Evolutionary conservation across 495 filamentous ascomycete genomes (phyloP).

Genomic region (Hypoxylon subgilvum): DNA sequence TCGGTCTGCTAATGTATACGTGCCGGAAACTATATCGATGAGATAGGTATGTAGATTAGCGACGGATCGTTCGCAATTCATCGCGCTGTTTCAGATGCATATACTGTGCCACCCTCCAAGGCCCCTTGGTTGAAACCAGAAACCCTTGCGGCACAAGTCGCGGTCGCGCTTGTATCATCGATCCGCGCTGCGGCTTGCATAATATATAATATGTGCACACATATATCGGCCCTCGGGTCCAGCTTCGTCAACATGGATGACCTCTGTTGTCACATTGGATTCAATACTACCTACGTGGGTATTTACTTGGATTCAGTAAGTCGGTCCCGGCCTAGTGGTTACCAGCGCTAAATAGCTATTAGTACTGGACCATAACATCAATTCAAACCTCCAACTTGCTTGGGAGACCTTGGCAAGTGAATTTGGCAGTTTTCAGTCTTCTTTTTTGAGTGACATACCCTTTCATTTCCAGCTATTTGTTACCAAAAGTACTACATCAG

Average conservation of each 20-base stretch:
- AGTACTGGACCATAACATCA: neutral
- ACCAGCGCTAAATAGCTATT: neutral
- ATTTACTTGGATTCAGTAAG: neutral
- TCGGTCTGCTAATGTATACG: constrained; percentile 13
- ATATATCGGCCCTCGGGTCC: constrained; percentile 22
- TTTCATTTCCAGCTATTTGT: constrained; percentile 28
- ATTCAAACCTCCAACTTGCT: neutral
- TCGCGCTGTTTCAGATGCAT: constrained; percentile 36
- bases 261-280: constrained; percentile 15
- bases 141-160: constrained; percentile 6
- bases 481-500: neutral
- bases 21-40: constrained; percentile 7
- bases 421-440: neutral
- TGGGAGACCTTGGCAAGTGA: neutral
- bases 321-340: neutral
- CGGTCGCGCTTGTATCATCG: constrained; percentile 24
- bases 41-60: constrained; percentile 27
- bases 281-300: constrained; percentile 7
- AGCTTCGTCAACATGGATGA: constrained; percentile 21
- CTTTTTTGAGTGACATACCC: no score
- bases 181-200: constrained; percentile 24
- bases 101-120: constrained; percentile 23
- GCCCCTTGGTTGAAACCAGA: constrained; percentile 13
- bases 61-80: constrained; percentile 31
- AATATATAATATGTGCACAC: no score